Conservation (phyloP, 352 stramenopile species). For the Pythium volutum region DNA sequence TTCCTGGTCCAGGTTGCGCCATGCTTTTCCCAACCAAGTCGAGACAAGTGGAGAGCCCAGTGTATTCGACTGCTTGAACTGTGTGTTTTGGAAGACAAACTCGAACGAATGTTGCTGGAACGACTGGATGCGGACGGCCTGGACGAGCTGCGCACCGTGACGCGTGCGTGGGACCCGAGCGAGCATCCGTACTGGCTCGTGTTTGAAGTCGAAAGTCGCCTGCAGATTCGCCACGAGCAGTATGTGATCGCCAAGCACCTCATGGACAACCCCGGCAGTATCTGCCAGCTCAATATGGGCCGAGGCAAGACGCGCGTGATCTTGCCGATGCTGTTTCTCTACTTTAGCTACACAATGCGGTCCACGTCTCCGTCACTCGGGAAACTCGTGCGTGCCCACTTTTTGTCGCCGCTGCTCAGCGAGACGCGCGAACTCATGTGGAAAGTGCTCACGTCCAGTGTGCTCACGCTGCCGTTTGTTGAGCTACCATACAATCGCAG, state of each 20-base stretch:
- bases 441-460: conserved; percentile 42
- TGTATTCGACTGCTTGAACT: conserved; percentile 46
- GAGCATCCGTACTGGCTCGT: conserved; percentile 80
- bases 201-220: conserved; percentile 78
- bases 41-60: conserved; percentile 22
- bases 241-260: conserved; percentile 73
- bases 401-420: conserved; percentile 56
- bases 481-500: conserved; percentile 73
- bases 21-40: conserved; percentile 20
- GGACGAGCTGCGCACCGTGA: conserved; percentile 43
- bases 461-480: conserved; percentile 40
- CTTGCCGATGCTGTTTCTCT: conserved; percentile 84
- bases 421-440: conserved; percentile 72
- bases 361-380: not conserved
- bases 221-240: conserved; percentile 85
- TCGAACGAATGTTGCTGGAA: conserved; percentile 31
- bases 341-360: conserved; percentile 35
- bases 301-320: conserved; percentile 89
- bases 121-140: conserved; percentile 21
- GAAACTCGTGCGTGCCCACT: conserved; percentile 51
- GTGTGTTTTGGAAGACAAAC: conserved; percentile 79
- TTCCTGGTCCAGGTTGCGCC: conserved; percentile 30
- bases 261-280: conserved; percentile 52
- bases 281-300: conserved; percentile 88
- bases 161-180: conserved; percentile 44